Conservation (phyloP, 257 asterid species). For the Buddleja alternifolia region DNA sequence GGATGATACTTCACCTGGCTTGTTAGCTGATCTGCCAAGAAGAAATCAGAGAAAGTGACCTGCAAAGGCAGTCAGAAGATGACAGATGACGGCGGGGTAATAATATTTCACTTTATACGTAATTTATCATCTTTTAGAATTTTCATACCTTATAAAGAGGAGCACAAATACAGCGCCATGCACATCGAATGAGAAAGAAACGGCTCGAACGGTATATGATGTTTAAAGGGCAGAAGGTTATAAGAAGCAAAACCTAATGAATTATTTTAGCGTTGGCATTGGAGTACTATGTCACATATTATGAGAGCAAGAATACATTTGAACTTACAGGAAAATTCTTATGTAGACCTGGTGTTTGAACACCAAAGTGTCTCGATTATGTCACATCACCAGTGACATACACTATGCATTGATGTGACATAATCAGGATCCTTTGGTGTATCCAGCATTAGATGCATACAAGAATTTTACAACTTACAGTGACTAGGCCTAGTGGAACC, state of each 20-base stretch:
- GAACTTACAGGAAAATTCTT: too few species aligned
- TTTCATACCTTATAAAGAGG: slow-evolving; percentile 81
- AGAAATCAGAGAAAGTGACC: slow-evolving; percentile 78
- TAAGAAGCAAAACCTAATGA: slow-evolving; percentile 53
- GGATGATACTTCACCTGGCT: slow-evolving; percentile 66
- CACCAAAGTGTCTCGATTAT: too few species aligned
- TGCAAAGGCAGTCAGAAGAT: slow-evolving; percentile 29
- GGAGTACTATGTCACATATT: too few species aligned
- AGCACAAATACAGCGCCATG: slow-evolving; percentile 76
- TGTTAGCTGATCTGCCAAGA: slow-evolving; percentile 95
- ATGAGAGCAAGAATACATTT: too few species aligned
- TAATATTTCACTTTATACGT: not conserved
- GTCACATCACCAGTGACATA: too few species aligned
- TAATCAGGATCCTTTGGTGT: too few species aligned
- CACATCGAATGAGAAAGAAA: slow-evolving; percentile 53
- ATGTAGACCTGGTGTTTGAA: too few species aligned
- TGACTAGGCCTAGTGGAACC: slow-evolving; percentile 64
- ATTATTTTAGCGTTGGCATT: not conserved
- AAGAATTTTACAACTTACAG: slow-evolving; percentile 45
- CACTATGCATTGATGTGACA: too few species aligned
- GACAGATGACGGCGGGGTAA: slow-evolving; percentile 20
- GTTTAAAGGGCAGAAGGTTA: slow-evolving; percentile 69
- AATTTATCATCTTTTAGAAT: not conserved
- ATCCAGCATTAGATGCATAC: too few species aligned
- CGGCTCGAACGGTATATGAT: slow-evolving; percentile 80